Evolutionary conservation across 2,329 filamentous ascomycete genomes (phyloP).

Genomic region (Colletotrichum coccodes): DNA sequence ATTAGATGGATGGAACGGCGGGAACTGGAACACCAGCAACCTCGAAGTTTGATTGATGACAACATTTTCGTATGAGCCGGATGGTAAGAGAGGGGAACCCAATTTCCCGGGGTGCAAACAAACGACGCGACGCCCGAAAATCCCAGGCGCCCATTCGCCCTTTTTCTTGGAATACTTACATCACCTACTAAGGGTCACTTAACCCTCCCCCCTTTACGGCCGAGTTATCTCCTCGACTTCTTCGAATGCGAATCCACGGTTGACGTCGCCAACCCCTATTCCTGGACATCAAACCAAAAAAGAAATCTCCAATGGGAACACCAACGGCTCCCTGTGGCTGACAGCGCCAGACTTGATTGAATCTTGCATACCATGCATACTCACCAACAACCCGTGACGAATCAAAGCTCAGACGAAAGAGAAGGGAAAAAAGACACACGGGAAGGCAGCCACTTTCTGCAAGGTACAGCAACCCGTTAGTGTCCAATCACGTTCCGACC

Average conservation of each 20-base stretch:
- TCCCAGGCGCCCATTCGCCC: neutral
- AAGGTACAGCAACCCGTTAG: constrained; percentile 10
- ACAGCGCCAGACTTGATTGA: neutral
- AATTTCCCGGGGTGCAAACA: neutral
- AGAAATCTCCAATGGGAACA: neutral
- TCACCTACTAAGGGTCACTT: neutral
- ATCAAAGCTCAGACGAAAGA: neutral
- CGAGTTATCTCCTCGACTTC: neutral
- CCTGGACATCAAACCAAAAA: neutral
- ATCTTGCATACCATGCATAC: neutral
- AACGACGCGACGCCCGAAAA: neutral
- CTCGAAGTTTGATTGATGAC: neutral
- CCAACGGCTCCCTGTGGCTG: neutral
- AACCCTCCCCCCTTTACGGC: neutral
- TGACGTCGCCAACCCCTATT: neutral
- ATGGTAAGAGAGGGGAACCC: neutral
- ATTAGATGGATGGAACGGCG: neutral
- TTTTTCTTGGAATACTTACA: neutral
- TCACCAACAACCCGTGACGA: neutral
- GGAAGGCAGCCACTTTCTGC: constrained; percentile 5
- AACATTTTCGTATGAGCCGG: neutral
- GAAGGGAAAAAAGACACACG: neutral
- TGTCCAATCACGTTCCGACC: constrained; percentile 5
- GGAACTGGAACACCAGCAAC: neutral
- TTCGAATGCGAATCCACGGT: neutral